Conservation (phyloP, 805 yeast genomes). For the Suhomyces vadensis region DNA sequence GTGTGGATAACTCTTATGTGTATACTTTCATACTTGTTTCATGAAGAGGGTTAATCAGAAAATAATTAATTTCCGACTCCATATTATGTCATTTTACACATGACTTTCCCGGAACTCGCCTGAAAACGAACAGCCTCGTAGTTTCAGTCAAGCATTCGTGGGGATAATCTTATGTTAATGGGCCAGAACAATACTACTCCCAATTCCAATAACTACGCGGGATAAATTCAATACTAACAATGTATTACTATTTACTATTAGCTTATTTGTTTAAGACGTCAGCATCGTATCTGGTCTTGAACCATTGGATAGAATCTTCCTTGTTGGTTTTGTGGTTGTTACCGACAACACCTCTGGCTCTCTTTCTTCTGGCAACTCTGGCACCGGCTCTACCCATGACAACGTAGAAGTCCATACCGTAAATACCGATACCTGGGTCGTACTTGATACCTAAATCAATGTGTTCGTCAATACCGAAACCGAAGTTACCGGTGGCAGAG, state of each 20-base stretch:
- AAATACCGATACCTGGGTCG: constrained; percentile 99
- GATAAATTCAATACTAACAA: constrained; percentile 3
- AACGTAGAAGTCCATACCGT: constrained; percentile 99
- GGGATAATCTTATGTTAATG: background rate
- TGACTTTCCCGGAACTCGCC: too few species aligned
- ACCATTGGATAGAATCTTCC: constrained; percentile 96
- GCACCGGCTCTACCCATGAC: constrained; percentile 99
- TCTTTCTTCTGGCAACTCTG: constrained; percentile 99
- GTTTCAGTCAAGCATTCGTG: background rate
- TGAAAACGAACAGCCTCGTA: too few species aligned
- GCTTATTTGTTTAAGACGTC: constrained; percentile 83
- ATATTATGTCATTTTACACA: too few species aligned
- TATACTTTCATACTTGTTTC: too few species aligned
- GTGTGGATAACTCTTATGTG: too few species aligned
- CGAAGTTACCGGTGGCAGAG: constrained; percentile 99
- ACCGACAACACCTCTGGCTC: constrained; percentile 86
- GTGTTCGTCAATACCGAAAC: constrained; percentile 99
- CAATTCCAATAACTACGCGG: too few species aligned
- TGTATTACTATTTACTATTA: constrained; percentile 11
- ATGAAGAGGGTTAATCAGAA: too few species aligned
- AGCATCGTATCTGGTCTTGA: constrained; percentile 99
- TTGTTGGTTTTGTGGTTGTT: constrained; percentile 87
- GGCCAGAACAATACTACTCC: too few species aligned
- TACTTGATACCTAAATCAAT: constrained; percentile 99
- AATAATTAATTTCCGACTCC: too few species aligned